A percentile compares a stretch with the other conserved stretches of the same genome.
These are phyloP conservation scores for Pyricularia sp. DNA, from an alignment of 2,329 filamentous ascomycete genomes.

Conservation along the genomic window DNA sequence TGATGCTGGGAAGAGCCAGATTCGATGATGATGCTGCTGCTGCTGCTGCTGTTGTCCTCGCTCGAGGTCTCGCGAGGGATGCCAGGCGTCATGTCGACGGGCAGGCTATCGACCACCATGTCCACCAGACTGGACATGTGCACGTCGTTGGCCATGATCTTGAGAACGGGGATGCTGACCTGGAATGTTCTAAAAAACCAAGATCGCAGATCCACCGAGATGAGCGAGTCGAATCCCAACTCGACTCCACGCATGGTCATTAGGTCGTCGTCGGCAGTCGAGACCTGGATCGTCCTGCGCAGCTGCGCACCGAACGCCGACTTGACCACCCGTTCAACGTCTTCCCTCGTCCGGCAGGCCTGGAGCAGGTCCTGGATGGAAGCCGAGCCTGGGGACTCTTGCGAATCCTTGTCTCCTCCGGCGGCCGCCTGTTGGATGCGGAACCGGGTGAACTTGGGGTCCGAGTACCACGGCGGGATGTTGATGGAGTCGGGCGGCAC, in stretches of 20 bases:
- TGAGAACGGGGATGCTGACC: slow-evolving; percentile 30
- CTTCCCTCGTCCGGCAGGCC: not conserved
- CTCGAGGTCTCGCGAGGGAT: not conserved
- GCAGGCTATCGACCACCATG: not conserved
- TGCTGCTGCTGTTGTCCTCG: not conserved
- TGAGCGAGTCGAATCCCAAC: slow-evolving; percentile 16
- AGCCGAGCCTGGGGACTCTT: slow-evolving; percentile 1
- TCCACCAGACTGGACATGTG: not conserved
- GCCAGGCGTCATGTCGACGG: not conserved
- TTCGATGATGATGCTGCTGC: too few species aligned
- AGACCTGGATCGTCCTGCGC: not conserved
- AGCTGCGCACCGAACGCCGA: not conserved
- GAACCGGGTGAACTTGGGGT: slow-evolving; percentile 8
- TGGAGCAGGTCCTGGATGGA: slow-evolving; percentile 6
- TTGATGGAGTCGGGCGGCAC: slow-evolving; percentile 5
- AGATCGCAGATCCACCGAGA: slow-evolving; percentile 23
- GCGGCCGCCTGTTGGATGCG: slow-evolving; percentile 5
- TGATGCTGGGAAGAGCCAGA: not conserved
- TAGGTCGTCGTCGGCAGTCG: not conserved
- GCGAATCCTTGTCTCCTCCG: not conserved
- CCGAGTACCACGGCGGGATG: slow-evolving; percentile 2
- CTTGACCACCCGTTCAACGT: not conserved
- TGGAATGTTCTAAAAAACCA: slow-evolving; percentile 33
- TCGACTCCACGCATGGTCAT: not conserved
- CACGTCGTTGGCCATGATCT: slow-evolving; percentile 20